Conservation (phyloP, 2,329 filamentous ascomycete species). For the Clarireedia hainanense region DNA sequence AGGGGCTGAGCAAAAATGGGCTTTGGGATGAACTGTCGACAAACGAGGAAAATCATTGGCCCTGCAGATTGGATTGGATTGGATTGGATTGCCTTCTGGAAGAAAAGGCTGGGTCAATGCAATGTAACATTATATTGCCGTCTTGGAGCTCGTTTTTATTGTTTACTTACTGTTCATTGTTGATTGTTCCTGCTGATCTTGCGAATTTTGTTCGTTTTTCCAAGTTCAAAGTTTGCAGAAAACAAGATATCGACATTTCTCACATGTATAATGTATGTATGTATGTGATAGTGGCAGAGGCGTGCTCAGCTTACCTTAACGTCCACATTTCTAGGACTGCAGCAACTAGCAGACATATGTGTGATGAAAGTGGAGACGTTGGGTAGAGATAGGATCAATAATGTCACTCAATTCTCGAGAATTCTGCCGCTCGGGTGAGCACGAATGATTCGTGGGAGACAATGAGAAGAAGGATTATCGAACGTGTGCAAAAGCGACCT, state of each 20-base stretch:
- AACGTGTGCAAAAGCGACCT: too few relatives aligned
- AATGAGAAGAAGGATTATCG: too few relatives aligned
- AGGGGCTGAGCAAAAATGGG: conserved; percentile 7
- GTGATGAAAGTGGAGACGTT: not conserved
- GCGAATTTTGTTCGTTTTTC: not conserved
- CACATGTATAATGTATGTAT: not conserved
- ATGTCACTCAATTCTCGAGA: not conserved
- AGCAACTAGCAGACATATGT: not conserved
- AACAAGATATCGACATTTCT: not conserved
- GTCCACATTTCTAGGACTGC: too few relatives aligned
- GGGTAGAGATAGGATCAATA: conserved; percentile 1
- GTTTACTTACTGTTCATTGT: too few relatives aligned
- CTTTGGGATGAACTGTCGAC: conserved; percentile 2
- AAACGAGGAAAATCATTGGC: not conserved
- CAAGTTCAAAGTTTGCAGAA: not conserved
- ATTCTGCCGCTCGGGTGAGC: too few relatives aligned
- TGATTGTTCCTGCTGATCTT: not conserved
- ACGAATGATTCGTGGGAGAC: too few relatives aligned
- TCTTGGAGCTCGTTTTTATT: not conserved
- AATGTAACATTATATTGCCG: conserved; percentile 5
- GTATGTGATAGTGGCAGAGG: not conserved
- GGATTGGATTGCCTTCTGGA: not conserved
- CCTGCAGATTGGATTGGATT: not conserved
- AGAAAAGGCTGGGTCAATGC: conserved; percentile 6
- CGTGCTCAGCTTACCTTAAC: not conserved